A percentile compares a stretch with the other conserved stretches of the same genome.
These are phyloP conservation scores for Trypanosoma boissoni DNA, from an alignment of 208 protist genomes.

Conservation along the genomic window DNA sequence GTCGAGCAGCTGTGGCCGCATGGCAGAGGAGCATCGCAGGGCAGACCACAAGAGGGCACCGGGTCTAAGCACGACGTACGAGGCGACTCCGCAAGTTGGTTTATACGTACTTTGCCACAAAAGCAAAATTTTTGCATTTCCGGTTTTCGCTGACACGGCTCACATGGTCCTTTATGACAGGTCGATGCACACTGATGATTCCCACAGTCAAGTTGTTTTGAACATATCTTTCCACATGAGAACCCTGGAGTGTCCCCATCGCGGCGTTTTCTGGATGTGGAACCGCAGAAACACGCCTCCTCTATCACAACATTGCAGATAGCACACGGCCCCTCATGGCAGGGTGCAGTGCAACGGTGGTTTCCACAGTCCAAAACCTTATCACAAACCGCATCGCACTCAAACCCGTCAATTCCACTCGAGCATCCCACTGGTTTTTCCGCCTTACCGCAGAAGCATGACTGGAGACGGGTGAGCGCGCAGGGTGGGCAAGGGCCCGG, in stretches of 20 bases:
- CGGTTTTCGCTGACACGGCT: slow-evolving; percentile 55
- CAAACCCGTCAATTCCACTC: slow-evolving; percentile 63
- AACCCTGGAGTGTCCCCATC: slow-evolving; percentile 41
- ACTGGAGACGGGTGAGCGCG: slow-evolving; percentile 46
- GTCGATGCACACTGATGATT: slow-evolving; percentile 68
- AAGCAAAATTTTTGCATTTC: slow-evolving; percentile 50
- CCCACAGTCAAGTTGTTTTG: slow-evolving; percentile 73
- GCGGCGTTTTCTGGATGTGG: slow-evolving; percentile 30
- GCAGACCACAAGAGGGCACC: slow-evolving; percentile 77
- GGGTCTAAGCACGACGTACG: slow-evolving; percentile 77
- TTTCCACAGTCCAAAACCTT: slow-evolving; percentile 73
- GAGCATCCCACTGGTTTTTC: slow-evolving; percentile 69
- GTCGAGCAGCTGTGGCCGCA: slow-evolving; percentile 82
- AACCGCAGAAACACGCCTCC: slow-evolving; percentile 89
- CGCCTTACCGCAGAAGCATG: slow-evolving; percentile 81
- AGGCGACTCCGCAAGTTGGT: slow-evolving; percentile 14
- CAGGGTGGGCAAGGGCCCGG: slow-evolving; percentile 78
- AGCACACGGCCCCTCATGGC: slow-evolving; percentile 86
- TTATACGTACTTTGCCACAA: slow-evolving; percentile 55
- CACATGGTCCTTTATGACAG: slow-evolving; percentile 81
- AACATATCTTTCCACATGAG: slow-evolving; percentile 42
- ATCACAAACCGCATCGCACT: slow-evolving; percentile 69
- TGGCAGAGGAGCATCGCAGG: slow-evolving; percentile 67
- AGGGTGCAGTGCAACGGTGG: slow-evolving; percentile 74
- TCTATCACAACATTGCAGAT: slow-evolving; percentile 62